Base-by-base conservation (phyloP, 805 yeast species). In the Starmerella asiatica region DNA sequence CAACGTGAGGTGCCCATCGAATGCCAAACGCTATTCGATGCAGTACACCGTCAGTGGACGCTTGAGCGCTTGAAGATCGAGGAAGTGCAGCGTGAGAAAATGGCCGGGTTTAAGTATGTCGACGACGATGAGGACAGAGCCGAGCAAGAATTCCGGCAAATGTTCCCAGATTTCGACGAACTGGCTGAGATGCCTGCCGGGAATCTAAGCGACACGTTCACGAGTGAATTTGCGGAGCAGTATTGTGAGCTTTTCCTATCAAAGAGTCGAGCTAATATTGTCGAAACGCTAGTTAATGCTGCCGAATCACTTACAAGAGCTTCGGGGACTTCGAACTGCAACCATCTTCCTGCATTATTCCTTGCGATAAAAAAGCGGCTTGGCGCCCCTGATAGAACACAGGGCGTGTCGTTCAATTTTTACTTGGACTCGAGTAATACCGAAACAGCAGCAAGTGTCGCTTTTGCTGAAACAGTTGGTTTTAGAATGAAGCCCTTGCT, bases 21-120 rank as follows among this genome's bases (percentile, higher is more conserved):
- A 1, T 21, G 45, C 3, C 32, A 43, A 4, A 29, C 29, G 2
- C 56, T 74, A 0, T 64, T 83, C 43, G 73, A 75, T 50, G 57
- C 75, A 0, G 52, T 84, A 17, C 82, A 82, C 58, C 76, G 77
- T 51, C 67, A 88, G 52, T 88, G 95, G 96, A 70, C 88, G 1
- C 59, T 80, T 40, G 71, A 91, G 47, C 64, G 78, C 42, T 60
- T 79, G 56, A 75, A 76, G 46, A 64, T 68, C 36, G 83, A 80
- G 47, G 77, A 81, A 49, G 71, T 70, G 30, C 75, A 67, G 15
- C 70, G 73, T 3, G 70, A 70, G 38, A 70, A 73, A 31, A 71
- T 73, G 1, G 74, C 78, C 15, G 63, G 83, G 29, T 86, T 72
- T 61, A 79, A 70, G 53, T 79, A 70, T 51, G 60, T 68, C 21